phyloP scores from a whole-genome alignment of 768 basidiomycete species.

The Thelephora aurantiotincta region DNA sequence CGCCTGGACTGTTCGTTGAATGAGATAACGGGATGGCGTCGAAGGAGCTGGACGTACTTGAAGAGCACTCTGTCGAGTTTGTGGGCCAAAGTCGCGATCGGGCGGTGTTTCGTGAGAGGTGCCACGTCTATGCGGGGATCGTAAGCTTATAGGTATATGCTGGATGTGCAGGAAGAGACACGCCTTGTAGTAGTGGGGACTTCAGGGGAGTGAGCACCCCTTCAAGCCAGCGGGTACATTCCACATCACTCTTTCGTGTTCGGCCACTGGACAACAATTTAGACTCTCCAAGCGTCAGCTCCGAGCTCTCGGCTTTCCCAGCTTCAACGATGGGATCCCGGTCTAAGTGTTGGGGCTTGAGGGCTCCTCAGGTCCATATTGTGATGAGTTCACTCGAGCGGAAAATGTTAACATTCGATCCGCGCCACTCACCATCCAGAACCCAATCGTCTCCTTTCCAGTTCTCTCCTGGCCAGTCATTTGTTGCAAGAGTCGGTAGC shows the following conservation, averaged over 20 bases:
- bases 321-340: no score
- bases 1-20: constrained; percentile 47
- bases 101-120: constrained; percentile 29
- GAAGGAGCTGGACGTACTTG: constrained; percentile 35
- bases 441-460: constrained; percentile 1
- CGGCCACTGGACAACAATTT: no score
- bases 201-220: constrained; percentile 9
- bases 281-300: no score
- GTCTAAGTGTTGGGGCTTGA: no score
- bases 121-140: constrained; percentile 25
- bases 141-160: background rate
- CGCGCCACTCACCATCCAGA: background rate
- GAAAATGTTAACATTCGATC: no score
- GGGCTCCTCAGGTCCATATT: no score
- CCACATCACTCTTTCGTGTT: no score
- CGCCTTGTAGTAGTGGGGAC: constrained; percentile 8
- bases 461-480: no score
- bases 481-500: no score
- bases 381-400: no score
- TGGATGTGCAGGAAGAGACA: background rate
- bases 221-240: constrained; percentile 9
- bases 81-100: constrained; percentile 50
- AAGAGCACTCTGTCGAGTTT: constrained; percentile 60
- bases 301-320: no score
- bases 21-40: background rate